A percentile compares a stretch with the other conserved stretches of the same genome.
These are phyloP conservation scores for Xylaria polymorpha DNA, from an alignment of 2,329 filamentous ascomycete species.

Conservation along the genomic window DNA sequence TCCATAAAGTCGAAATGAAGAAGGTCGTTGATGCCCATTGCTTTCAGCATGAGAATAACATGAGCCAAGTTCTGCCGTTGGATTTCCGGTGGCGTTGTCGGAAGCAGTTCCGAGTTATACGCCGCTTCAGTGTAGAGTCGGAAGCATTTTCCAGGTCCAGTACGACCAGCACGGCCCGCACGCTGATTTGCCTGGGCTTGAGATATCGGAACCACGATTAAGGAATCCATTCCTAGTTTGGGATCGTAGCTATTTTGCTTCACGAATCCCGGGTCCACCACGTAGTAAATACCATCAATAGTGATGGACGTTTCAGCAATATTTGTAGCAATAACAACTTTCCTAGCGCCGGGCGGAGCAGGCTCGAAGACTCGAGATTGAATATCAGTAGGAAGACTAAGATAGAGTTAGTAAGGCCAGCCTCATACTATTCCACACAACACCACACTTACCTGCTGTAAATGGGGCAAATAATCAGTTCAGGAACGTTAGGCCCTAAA, in stretches of 20 bases:
- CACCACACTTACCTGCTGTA: constrained; percentile 68
- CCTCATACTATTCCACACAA: background rate
- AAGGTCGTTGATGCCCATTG: constrained; percentile 98
- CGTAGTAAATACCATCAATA: constrained; percentile 97
- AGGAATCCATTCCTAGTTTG: constrained; percentile 96
- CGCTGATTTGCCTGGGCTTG: constrained; percentile 97
- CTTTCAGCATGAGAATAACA: constrained; percentile 97
- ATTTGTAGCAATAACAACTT: constrained; percentile 97
- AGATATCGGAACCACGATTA: constrained; percentile 95
- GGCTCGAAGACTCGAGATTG: constrained; percentile 96
- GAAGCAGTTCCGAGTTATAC: constrained; percentile 96
- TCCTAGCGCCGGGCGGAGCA: constrained; percentile 83
- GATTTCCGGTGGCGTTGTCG: constrained; percentile 95
- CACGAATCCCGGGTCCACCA: constrained; percentile 96
- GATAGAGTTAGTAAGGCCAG: constrained; percentile 9
- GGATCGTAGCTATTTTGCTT: constrained; percentile 98
- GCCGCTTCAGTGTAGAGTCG: constrained; percentile 94
- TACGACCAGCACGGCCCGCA: constrained; percentile 91
- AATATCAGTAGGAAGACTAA: constrained; percentile 87
- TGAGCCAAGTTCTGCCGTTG: constrained; percentile 92
- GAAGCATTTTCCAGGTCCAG: constrained; percentile 96
- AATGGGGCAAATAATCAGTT: constrained; percentile 93
- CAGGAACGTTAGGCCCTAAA: constrained; percentile 87
- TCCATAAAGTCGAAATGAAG: constrained; percentile 99
- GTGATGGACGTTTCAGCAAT: constrained; percentile 98